phyloP scores from a whole-genome alignment of 2,329 filamentous ascomycete species.

The Rhinocladiella similis region DNA sequence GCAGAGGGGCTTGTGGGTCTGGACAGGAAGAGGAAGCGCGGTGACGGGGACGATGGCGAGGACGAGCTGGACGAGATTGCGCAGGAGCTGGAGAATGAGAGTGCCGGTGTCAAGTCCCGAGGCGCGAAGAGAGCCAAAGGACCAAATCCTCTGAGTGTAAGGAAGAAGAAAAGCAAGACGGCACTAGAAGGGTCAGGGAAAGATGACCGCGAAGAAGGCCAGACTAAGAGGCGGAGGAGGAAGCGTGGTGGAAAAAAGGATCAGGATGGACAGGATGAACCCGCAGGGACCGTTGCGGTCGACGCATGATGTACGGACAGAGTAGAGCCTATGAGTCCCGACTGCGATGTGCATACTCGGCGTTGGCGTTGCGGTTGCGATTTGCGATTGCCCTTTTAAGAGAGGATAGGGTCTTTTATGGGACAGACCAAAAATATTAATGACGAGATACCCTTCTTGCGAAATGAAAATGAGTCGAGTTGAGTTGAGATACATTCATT shows the following conservation, averaged over 20 bases:
- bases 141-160: slow-evolving; percentile 50
- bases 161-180: slow-evolving; percentile 44
- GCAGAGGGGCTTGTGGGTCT: slow-evolving; percentile 41
- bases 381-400: background rate
- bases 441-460: slow-evolving; percentile 12
- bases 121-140: slow-evolving; percentile 42
- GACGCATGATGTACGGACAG: background rate
- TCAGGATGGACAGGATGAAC: background rate
- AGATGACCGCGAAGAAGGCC: slow-evolving; percentile 6
- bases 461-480: background rate
- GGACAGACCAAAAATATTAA: background rate
- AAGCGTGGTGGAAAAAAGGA: background rate
- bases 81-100: slow-evolving; percentile 28
- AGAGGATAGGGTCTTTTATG: background rate
- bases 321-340: too few species aligned
- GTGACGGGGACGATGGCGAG: slow-evolving; percentile 26
- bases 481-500: background rate
- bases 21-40: slow-evolving; percentile 38
- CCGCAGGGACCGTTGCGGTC: background rate
- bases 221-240: slow-evolving; percentile 13
- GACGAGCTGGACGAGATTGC: slow-evolving; percentile 7
- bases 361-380: background rate
- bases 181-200: slow-evolving; percentile 21
- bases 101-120: slow-evolving; percentile 32
- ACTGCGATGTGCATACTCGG: background rate